Evolutionary conservation across 148 eudicot genomes (phyloP).

Genomic region (Drosera capensis): DNA sequence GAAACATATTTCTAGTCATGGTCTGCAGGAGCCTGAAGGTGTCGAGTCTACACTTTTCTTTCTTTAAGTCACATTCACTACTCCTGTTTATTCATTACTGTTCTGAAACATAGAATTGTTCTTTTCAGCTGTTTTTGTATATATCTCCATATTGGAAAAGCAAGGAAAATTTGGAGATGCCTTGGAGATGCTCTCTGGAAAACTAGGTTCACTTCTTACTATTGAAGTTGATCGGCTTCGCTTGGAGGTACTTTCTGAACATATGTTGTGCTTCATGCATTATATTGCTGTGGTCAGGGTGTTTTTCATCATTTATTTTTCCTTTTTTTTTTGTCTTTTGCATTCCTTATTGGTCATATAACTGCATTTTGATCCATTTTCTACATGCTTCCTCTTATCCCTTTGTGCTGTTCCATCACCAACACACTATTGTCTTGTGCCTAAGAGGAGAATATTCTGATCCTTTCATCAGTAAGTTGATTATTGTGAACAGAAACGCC

Average conservation of each 20-base stretch:
- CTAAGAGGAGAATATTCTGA: too few species aligned
- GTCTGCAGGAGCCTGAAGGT: conserved; percentile 99
- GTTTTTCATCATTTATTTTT: neutral
- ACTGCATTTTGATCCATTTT: neutral
- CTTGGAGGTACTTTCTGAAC: conserved; percentile 61
- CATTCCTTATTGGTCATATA: neutral
- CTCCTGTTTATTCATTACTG: conserved; percentile 1
- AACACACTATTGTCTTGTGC: too few species aligned
- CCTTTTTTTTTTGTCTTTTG: neutral
- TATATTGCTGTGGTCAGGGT: neutral
- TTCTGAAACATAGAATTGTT: conserved; percentile 11
- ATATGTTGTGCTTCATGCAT: neutral
- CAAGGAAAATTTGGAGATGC: conserved; percentile 81
- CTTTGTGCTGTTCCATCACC: too few species aligned
- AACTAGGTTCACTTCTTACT: conserved; percentile 64
- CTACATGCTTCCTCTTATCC: neutral
- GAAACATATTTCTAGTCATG: conserved; percentile 69
- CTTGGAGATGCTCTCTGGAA: conserved; percentile 65
- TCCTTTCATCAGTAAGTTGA: too few species aligned
- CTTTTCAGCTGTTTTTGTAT: conserved; percentile 83
- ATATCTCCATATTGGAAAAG: conserved; percentile 73
- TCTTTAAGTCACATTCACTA: neutral
- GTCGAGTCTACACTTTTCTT: neutral
- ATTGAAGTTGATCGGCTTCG: conserved; percentile 75
- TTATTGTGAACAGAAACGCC: too few species aligned